Conservation (phyloP, 306 rosid genomes). For the Trifolium subterraneum region DNA sequence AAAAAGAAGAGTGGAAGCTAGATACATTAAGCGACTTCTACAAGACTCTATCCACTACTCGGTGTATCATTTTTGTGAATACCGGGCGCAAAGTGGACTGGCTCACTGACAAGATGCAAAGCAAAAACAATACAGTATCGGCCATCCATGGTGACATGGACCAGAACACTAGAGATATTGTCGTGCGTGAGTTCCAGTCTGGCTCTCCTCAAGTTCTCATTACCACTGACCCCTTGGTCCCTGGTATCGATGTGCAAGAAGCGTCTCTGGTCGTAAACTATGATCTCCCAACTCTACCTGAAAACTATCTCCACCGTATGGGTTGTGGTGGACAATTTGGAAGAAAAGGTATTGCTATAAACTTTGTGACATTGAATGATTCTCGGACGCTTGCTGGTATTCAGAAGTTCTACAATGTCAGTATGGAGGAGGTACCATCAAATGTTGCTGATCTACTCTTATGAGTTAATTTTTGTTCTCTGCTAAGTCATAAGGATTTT, state of each 20-base stretch:
- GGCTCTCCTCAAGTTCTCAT: not conserved
- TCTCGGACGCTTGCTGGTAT: not conserved
- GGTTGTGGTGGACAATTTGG: not conserved
- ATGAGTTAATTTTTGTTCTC: constrained; percentile 53
- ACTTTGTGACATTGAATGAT: not conserved
- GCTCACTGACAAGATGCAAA: not conserved
- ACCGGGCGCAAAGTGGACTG: not conserved
- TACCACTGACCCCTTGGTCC: not conserved
- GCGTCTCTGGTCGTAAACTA: not conserved
- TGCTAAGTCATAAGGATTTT: not conserved
- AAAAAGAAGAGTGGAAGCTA: not conserved
- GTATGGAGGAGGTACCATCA: not conserved
- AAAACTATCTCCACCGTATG: not conserved
- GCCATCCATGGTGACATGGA: not conserved
- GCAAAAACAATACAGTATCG: not conserved
- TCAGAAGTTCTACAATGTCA: not conserved
- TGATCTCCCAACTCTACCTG: not conserved
- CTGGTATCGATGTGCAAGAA: not conserved
- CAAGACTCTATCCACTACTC: not conserved
- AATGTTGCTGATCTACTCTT: constrained; percentile 79
- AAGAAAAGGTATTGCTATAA: not conserved
- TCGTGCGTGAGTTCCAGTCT: not conserved
- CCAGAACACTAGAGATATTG: not conserved
- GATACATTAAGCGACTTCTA: not conserved
- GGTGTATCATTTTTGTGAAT: not conserved